Conservation (phyloP, 352 stramenopile species). For the Sclerospora graminicola region DNA sequence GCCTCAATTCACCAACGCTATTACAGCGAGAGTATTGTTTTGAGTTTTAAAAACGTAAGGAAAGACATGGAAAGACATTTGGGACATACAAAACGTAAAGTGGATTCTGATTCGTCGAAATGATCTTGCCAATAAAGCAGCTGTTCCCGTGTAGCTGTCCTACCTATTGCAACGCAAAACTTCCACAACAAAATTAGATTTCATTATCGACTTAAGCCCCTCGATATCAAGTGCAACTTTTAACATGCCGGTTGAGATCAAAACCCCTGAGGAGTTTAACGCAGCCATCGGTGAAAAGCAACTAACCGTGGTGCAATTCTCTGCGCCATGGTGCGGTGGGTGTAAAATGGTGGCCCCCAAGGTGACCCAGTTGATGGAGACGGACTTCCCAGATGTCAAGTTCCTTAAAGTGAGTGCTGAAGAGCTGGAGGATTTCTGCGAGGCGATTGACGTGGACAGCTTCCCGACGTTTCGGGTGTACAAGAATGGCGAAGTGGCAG, state of each 20-base stretch:
- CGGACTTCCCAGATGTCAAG: conserved; percentile 36
- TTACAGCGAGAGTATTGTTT: too few relatives aligned
- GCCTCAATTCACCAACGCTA: too few relatives aligned
- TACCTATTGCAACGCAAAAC: too few relatives aligned
- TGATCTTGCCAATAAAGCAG: too few relatives aligned
- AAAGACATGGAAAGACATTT: too few relatives aligned
- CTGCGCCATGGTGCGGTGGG: conserved; percentile 65
- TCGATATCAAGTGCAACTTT: too few relatives aligned
- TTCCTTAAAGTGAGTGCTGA: conserved; percentile 67
- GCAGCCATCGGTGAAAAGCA: conserved; percentile 34
- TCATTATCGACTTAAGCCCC: too few relatives aligned
- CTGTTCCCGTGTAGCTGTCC: too few relatives aligned
- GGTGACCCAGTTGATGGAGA: conserved; percentile 45
- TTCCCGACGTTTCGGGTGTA: conserved; percentile 76
- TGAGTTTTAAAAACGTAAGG: too few relatives aligned
- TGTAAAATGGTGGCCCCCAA: conserved; percentile 65
- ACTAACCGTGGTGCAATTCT: conserved; percentile 48
- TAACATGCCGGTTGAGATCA: conserved; percentile 31
- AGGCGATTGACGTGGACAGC: conserved; percentile 70
- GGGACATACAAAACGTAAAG: too few relatives aligned
- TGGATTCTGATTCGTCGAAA: too few relatives aligned
- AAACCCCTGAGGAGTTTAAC: conserved; percentile 39
- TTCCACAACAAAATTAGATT: too few relatives aligned
- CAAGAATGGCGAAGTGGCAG: conserved; percentile 50
- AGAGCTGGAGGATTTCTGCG: conserved; percentile 64